These are phyloP conservation scores for Myxozyma melibiosi DNA, from an alignment of 805 yeast species.

Conservation along the genomic window DNA sequence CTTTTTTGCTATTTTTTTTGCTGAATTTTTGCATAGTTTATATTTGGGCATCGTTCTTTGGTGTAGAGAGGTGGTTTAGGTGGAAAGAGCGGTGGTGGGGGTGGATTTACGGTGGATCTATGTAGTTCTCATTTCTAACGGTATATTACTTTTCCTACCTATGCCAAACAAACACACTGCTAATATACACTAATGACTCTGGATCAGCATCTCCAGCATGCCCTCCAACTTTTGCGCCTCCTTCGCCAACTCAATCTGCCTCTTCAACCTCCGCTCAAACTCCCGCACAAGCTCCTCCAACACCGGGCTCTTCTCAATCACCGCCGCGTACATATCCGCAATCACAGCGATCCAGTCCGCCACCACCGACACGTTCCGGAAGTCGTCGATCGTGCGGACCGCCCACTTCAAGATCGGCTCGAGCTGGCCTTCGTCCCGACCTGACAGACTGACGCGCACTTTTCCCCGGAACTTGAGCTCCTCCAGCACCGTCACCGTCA, in stretches of 20 bases:
- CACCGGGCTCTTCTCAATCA: slow-evolving; percentile 65
- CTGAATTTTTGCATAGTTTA: too few species aligned
- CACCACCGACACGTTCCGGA: slow-evolving; percentile 63
- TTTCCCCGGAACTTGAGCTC: slow-evolving; percentile 90
- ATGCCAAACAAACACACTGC: neutral
- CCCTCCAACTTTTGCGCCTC: slow-evolving; percentile 92
- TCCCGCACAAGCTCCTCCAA: slow-evolving; percentile 70
- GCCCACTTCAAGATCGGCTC: slow-evolving; percentile 90
- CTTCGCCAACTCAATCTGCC: slow-evolving; percentile 74
- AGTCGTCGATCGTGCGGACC: slow-evolving; percentile 71
- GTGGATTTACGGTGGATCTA: too few species aligned
- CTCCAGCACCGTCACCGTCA: slow-evolving; percentile 77
- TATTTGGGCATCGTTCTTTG: too few species aligned
- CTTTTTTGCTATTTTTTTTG: too few species aligned
- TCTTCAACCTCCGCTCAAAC: slow-evolving; percentile 57
- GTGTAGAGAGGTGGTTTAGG: too few species aligned
- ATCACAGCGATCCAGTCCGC: slow-evolving; percentile 70
- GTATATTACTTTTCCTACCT: neutral
- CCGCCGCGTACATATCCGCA: slow-evolving; percentile 61
- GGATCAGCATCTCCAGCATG: slow-evolving; percentile 82
- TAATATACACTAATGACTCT: slow-evolving; percentile 17
- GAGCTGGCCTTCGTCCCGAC: slow-evolving; percentile 81
- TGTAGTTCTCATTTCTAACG: neutral
- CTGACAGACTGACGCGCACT: slow-evolving; percentile 73
- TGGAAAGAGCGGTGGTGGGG: too few species aligned